These are phyloP conservation scores for Talaromyces stipitatus DNA, from an alignment of 495 filamentous ascomycete species.

Conservation along the genomic window DNA sequence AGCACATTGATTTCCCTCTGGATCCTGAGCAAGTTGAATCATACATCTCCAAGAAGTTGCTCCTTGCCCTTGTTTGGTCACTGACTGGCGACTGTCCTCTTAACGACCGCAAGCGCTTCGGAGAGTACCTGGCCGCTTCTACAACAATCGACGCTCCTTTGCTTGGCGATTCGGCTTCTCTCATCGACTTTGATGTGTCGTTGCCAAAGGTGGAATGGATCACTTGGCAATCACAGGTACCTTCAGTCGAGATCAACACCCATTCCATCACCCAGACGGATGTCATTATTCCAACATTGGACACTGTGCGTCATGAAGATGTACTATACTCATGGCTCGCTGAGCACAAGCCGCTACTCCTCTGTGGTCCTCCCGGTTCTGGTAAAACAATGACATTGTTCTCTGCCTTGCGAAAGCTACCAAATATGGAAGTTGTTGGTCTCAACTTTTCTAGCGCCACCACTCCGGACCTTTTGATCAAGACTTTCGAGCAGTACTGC, in stretches of 20 bases:
- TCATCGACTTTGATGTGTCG: slow-evolving; percentile 91
- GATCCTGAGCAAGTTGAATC: slow-evolving; percentile 81
- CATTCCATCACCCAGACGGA: slow-evolving; percentile 96
- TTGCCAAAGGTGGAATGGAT: slow-evolving; percentile 83
- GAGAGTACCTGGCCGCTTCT: slow-evolving; percentile 68
- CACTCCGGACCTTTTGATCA: slow-evolving; percentile 93
- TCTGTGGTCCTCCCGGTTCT: slow-evolving; percentile 95
- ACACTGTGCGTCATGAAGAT: slow-evolving; percentile 96
- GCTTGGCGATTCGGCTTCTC: slow-evolving; percentile 64
- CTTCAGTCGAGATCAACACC: slow-evolving; percentile 90
- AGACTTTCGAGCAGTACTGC: slow-evolving; percentile 99
- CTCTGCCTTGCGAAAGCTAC: slow-evolving; percentile 88
- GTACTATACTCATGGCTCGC: slow-evolving; percentile 98
- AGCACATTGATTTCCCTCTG: slow-evolving; percentile 89
- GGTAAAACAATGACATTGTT: slow-evolving; percentile 99
- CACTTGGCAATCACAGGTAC: slow-evolving; percentile 90
- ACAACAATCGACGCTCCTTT: slow-evolving; percentile 76
- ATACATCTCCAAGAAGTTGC: slow-evolving; percentile 85
- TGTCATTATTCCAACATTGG: slow-evolving; percentile 92
- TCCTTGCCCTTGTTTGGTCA: slow-evolving; percentile 88
- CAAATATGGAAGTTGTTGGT: slow-evolving; percentile 97
- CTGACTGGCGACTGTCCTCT: slow-evolving; percentile 93
- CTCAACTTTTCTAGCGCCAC: slow-evolving; percentile 99
- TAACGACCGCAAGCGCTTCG: slow-evolving; percentile 77
- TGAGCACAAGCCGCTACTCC: slow-evolving; percentile 91